Conservation (phyloP, 2,329 filamentous ascomycete species). For the Xylogone sp. region DNA sequence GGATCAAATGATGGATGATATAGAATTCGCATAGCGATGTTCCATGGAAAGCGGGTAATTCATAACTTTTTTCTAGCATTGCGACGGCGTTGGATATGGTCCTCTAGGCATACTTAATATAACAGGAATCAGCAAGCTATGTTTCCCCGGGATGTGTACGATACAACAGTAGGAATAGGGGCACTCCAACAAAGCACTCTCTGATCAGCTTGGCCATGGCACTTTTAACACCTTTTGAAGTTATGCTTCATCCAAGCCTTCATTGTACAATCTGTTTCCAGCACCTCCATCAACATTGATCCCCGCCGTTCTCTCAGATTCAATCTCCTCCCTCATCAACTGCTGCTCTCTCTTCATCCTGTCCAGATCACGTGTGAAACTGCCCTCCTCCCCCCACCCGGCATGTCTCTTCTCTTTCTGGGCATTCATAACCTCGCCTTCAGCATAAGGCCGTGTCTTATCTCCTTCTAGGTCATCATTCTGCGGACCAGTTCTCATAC, state of each 20-base stretch:
- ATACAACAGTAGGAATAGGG: not conserved
- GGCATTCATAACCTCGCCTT: slow-evolving; percentile 27
- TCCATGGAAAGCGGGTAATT: too few relatives aligned
- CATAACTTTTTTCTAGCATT: slow-evolving; percentile 15
- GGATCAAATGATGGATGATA: slow-evolving; percentile 25
- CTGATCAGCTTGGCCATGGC: not conserved
- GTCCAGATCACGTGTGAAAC: slow-evolving; percentile 25
- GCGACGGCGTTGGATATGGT: slow-evolving; percentile 23
- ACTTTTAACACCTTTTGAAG: slow-evolving; percentile 2
- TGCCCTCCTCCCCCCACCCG: slow-evolving; percentile 27
- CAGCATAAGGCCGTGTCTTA: slow-evolving; percentile 23
- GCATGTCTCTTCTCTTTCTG: slow-evolving; percentile 28
- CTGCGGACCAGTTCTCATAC: slow-evolving; percentile 21
- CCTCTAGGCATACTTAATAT: not conserved
- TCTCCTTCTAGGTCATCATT: slow-evolving; percentile 28
- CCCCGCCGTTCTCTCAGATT: slow-evolving; percentile 20
- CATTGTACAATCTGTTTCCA: slow-evolving; percentile 23
- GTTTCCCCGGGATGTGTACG: not conserved
- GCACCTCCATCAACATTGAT: slow-evolving; percentile 26
- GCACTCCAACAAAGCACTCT: not conserved
- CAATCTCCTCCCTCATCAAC: slow-evolving; percentile 21
- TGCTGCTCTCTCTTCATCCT: slow-evolving; percentile 29
- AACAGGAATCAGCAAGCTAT: not conserved
- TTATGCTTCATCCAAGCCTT: slow-evolving; percentile 20
- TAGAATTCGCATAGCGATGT: slow-evolving; percentile 21